Percentiles rank a stretch among this genome's conserved stretches.
These are phyloP conservation scores for Xeromyces bisporus DNA, from an alignment of 495 filamentous ascomycete genomes.

Conservation along the genomic window DNA sequence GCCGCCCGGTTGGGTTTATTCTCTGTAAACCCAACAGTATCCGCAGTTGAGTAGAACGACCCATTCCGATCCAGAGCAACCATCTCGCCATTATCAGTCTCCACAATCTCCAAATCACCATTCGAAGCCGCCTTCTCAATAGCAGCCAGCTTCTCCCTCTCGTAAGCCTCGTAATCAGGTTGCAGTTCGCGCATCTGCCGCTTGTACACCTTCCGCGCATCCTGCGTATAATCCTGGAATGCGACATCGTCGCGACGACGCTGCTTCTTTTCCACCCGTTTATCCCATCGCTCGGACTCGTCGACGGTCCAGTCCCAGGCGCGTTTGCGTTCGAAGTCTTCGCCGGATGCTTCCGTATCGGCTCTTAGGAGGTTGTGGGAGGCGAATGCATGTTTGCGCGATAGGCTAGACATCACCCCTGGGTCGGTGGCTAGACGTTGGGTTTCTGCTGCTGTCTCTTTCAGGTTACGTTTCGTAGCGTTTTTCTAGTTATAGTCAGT, in stretches of 20 bases:
- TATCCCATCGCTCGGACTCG: constrained; percentile 87
- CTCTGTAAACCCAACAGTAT: constrained; percentile 62
- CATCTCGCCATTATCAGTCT: constrained; percentile 85
- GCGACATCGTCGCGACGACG: constrained; percentile 68
- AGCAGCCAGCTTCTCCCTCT: constrained; percentile 65
- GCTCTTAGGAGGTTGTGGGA: constrained; percentile 88
- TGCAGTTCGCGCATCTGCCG: constrained; percentile 62
- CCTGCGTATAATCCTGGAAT: constrained; percentile 77
- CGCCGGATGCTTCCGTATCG: constrained; percentile 65
- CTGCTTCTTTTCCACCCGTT: constrained; percentile 70
- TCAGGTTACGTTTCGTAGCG: constrained; percentile 59
- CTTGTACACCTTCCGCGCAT: constrained; percentile 85
- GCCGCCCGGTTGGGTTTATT: constrained; percentile 79
- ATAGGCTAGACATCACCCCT: constrained; percentile 47
- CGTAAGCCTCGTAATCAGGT: constrained; percentile 61
- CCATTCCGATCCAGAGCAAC: constrained; percentile 85
- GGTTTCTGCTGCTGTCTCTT: constrained; percentile 68
- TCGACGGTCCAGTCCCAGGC: constrained; percentile 98
- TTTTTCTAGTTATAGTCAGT: no score
- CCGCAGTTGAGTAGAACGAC: constrained; percentile 73
- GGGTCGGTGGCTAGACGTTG: constrained; percentile 67
- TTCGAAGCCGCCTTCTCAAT: constrained; percentile 66
- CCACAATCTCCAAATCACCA: constrained; percentile 77
- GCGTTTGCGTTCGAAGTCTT: constrained; percentile 92
- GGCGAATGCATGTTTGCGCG: constrained; percentile 68